A percentile compares a stretch with the other conserved stretches of the same genome.
Conservation (phyloP, 768 basidiomycete genomes). For the Suillus plorans region DNA sequence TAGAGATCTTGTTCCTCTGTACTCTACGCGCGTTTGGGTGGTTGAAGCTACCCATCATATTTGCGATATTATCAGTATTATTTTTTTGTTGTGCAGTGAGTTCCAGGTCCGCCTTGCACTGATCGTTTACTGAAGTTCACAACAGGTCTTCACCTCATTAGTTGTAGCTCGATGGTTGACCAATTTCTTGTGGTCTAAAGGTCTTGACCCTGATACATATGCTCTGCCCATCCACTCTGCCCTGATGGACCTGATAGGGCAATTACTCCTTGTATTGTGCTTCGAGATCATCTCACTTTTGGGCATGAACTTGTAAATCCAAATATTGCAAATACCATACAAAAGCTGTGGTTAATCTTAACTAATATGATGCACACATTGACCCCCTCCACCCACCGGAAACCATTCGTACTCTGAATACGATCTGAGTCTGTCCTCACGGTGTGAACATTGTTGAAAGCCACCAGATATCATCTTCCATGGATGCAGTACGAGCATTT, state of each 20-base stretch:
- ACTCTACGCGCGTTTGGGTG: conserved; percentile 71
- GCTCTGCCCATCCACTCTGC: conserved; percentile 93
- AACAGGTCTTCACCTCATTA: conserved; percentile 71
- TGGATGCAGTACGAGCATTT: too few relatives aligned
- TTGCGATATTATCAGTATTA: conserved; percentile 62
- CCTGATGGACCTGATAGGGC: conserved; percentile 81
- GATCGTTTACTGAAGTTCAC: neutral
- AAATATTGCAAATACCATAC: neutral
- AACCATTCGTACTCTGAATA: neutral
- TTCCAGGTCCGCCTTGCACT: conserved; percentile 19
- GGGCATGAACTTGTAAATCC: conserved; percentile 25
- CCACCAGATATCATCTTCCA: too few relatives aligned
- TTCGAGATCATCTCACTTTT: conserved; percentile 62
- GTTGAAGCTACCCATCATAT: conserved; percentile 69
- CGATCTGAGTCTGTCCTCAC: neutral
- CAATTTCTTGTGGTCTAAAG: conserved; percentile 71
- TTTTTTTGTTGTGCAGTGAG: conserved; percentile 81
- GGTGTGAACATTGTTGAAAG: neutral
- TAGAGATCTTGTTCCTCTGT: conserved; percentile 72
- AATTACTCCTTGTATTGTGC: conserved; percentile 74
- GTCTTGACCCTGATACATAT: conserved; percentile 88
- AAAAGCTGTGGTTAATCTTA: neutral
- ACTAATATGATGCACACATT: neutral
- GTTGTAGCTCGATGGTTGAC: conserved; percentile 66
- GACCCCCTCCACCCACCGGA: neutral